phyloP scores from a whole-genome alignment of 1,139 yeast genomes.

The Diutina catenulata region DNA sequence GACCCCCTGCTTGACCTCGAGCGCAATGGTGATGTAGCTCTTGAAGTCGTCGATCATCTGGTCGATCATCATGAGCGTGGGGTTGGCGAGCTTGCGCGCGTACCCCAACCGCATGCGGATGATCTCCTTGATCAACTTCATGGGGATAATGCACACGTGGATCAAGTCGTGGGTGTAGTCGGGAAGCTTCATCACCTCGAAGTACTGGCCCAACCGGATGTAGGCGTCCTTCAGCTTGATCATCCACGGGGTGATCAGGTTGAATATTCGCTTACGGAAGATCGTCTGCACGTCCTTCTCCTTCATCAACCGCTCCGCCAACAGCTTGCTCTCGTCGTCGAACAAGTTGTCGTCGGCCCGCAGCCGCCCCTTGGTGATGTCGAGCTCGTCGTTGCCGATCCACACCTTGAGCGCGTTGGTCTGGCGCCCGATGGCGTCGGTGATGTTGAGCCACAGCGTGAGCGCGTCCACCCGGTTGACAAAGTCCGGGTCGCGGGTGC shows the following conservation, averaged over 20 bases:
- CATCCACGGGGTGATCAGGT: slow-evolving; percentile 59
- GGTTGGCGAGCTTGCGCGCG: slow-evolving; percentile 70
- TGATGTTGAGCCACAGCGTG: slow-evolving; percentile 73
- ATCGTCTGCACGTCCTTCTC: slow-evolving; percentile 73
- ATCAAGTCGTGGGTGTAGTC: slow-evolving; percentile 59
- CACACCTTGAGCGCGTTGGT: slow-evolving; percentile 43
- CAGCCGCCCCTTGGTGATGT: slow-evolving; percentile 29
- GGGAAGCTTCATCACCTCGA: slow-evolving; percentile 64
- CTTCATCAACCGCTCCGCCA: slow-evolving; percentile 78
- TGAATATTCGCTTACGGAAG: slow-evolving; percentile 47
- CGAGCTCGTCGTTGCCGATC: slow-evolving; percentile 78
- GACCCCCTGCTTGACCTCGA: slow-evolving; percentile 62
- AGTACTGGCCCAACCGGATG: slow-evolving; percentile 47
- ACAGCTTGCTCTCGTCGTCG: slow-evolving; percentile 48
- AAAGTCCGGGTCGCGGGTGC: slow-evolving; percentile 55
- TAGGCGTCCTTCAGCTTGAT: slow-evolving; percentile 69
- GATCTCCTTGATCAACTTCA: slow-evolving; percentile 70
- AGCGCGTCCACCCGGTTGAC: slow-evolving; percentile 61
- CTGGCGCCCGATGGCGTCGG: slow-evolving; percentile 56
- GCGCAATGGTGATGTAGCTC: slow-evolving; percentile 63
- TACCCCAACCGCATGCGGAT: slow-evolving; percentile 65
- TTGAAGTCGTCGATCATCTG: slow-evolving; percentile 85
- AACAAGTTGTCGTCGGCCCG: slow-evolving; percentile 23
- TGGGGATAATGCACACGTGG: slow-evolving; percentile 64
- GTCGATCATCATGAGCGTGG: slow-evolving; percentile 93